Evolutionary conservation across 805 yeast genomes (phyloP).

Genomic region (Pachysolen tannophilus): DNA sequence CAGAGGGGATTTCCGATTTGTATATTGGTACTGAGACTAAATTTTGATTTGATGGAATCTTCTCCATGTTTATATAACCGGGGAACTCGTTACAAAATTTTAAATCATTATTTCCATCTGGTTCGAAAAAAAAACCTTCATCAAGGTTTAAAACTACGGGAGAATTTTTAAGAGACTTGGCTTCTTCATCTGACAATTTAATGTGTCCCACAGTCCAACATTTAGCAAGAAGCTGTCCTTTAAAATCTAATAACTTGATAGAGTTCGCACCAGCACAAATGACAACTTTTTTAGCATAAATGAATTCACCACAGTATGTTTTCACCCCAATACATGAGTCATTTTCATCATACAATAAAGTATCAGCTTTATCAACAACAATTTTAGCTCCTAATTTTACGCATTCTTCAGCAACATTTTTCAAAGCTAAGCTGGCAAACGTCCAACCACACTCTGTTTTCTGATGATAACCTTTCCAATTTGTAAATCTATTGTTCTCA

Average conservation of each 20-base stretch:
- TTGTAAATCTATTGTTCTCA: conserved; percentile 11
- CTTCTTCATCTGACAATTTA: conserved; percentile 25
- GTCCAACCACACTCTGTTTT: conserved; percentile 28
- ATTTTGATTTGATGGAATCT: not conserved
- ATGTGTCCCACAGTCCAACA: conserved; percentile 36
- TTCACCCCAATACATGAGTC: conserved; percentile 19
- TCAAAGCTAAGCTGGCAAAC: conserved; percentile 24
- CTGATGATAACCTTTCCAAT: conserved; percentile 27
- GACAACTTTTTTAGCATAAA: conserved; percentile 21
- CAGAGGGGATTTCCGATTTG: conserved; percentile 22
- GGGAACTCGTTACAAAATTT: conserved; percentile 34
- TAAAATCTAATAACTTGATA: conserved; percentile 24
- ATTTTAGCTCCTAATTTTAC: conserved; percentile 25
- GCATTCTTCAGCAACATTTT: conserved; percentile 20
- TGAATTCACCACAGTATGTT: conserved; percentile 18
- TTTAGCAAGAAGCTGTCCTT: conserved; percentile 28
- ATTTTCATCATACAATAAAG: conserved; percentile 11
- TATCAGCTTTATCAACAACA: conserved; percentile 17
- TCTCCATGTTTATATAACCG: conserved; percentile 22
- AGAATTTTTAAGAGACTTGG: conserved; percentile 18
- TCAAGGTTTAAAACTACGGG: conserved; percentile 31
- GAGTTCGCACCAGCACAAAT: conserved; percentile 33
- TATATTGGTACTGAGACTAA: conserved; percentile 22
- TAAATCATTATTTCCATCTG: conserved; percentile 25
- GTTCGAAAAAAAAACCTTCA: conserved; percentile 34